Conservation (phyloP, 2,329 filamentous ascomycete genomes). For the Botrytis galanthina region DNA sequence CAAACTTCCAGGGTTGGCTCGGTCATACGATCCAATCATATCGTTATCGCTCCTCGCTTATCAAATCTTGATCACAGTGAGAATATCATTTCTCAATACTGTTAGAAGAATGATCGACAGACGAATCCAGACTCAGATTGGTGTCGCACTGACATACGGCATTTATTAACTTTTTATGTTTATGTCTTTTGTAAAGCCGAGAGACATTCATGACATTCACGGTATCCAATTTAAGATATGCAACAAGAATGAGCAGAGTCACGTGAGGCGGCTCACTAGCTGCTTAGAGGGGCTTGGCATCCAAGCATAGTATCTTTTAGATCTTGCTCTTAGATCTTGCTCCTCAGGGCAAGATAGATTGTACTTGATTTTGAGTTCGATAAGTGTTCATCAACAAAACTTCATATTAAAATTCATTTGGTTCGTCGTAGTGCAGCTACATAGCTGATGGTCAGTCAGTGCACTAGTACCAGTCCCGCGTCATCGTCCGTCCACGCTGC, state of each 20-base stretch:
- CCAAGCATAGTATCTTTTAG: not conserved
- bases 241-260: not conserved
- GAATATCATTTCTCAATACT: slow-evolving; percentile 4
- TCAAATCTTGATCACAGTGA: not conserved
- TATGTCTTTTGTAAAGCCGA: not conserved
- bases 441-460: not conserved
- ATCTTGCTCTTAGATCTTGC: not conserved
- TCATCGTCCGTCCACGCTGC: not conserved
- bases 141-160: not conserved
- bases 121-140: not conserved
- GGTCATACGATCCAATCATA: not conserved
- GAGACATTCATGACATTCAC: not conserved
- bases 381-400: not conserved
- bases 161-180: not conserved
- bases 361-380: not conserved
- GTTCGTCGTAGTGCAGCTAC: not conserved
- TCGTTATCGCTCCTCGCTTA: not conserved
- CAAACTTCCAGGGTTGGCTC: not conserved
- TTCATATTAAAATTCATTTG: not conserved
- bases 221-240: not conserved
- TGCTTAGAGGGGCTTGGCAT: not conserved
- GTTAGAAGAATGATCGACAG: not conserved
- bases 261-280: not conserved
- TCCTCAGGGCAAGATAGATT: not conserved
- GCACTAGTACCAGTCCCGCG: not conserved